Evolutionary conservation across 108 stramenopile genomes (phyloP), one percentile per base, ranked within the genome.

Genomic region (Seminavis robusta): DNA sequence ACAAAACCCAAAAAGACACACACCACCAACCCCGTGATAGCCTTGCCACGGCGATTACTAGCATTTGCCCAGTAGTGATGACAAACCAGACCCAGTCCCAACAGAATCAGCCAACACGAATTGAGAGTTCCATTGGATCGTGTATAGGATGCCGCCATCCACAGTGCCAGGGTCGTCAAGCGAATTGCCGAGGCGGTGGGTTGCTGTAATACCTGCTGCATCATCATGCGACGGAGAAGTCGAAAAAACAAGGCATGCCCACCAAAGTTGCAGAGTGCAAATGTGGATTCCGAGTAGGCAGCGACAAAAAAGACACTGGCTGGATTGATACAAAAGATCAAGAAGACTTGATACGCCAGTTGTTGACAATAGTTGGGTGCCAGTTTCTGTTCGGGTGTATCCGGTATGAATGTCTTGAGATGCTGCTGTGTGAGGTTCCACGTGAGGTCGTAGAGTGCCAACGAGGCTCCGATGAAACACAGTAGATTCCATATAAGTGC

Each of bases 101-200:
- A 26, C 11, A 85, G 41, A 3, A 88, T 23, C 48, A 78, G 64
- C 79, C 78, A 92, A 13, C 72, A 40, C 3, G 65, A 54, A 34
- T 80, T 62, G 1, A 92, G 51, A n/a, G 68, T 79, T 17, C 90
- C 90, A 76, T 92, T 92, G 41, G 86, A 92, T 36, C 90, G 68
- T 17, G 82, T 74, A 39, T 71, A 86, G 0, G 85, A 84, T 30
- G 81, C 90, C 25, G 75, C 20, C 57, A 68, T 69, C 84, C 84
- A 92, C 2, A 41, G 36, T 15, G 33, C 24, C 24, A 63, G 31
- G 4, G 23, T 41, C 37, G 33, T 7, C 26, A 23, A 33, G 4
- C 21, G 3, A 48, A 3, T 27, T 4, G 16, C 4, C 4, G 25
- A 48, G 28, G 4, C 23, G 16, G 16, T 6, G 24, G 4, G 17